Evolutionary conservation across 805 yeast species (phyloP), one percentile per base, ranked within the genome.

Genomic region (Monosporozyma servazzii): DNA sequence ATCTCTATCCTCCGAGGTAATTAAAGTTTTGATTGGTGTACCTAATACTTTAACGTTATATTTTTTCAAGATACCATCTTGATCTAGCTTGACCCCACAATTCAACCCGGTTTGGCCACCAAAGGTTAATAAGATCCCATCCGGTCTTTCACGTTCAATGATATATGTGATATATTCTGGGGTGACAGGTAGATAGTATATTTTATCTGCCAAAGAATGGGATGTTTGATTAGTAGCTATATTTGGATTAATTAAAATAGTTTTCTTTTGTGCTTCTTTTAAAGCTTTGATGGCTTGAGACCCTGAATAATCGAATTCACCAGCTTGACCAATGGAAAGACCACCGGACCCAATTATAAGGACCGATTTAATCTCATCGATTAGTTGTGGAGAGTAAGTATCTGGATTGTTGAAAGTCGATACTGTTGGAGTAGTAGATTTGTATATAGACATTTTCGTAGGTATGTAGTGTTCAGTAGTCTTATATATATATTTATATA

Each of bases 81-180:
- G 86, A 55, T 93, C 96, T 57, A 93, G 79, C 64, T 88, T 85
- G 49, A 93, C 95, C 73, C 98, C 98, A 54, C 91, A 96, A 67
- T 90, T 93, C 63, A 93, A 78, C 57, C 86, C 99, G 33, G 99
- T 93, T 75, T 93, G 99, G 59, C 99, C 99, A 65, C 99, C 99
- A 69, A 93, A 93, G 3, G 99, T 91, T 66, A 91, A 78, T 65
- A 91, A 76, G 51, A 93, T 90, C 46, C 96, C 98, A 71, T 93
- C 98, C 41, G 99, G 99, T 60, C 81, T 80, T 74, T 93, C 99
- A 58, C 95, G 83, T 72, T 93, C 96, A 58, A 93, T 91, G 65
- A 93, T 88, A 70, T 93, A 87, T 44, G 90, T 86, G 60, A 93
- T 89, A 71, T 91, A 93, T 68, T 93, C 99, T 18, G 98, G 86